Evolutionary conservation across 495 filamentous ascomycete species (phyloP).

Genomic region (Schizothecium vesticola): DNA sequence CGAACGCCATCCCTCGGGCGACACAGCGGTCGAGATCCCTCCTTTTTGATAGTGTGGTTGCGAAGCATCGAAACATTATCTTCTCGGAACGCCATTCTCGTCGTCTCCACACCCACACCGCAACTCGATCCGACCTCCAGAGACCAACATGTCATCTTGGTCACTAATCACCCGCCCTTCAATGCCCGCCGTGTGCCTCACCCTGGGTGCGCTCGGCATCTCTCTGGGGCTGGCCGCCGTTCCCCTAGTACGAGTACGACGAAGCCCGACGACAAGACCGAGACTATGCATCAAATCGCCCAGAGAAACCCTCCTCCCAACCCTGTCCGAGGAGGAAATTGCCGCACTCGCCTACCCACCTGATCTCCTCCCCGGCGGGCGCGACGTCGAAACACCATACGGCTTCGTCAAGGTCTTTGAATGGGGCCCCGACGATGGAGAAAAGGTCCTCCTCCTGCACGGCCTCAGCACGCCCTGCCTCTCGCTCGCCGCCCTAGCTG

Average conservation of each 20-base stretch:
- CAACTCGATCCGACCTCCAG: neutral
- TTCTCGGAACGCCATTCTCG: neutral
- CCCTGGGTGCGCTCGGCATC: constrained; percentile 19
- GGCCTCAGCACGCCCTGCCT: constrained; percentile 75
- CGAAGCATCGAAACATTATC: neutral
- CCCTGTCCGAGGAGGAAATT: constrained; percentile 15
- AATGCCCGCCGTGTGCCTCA: constrained; percentile 4
- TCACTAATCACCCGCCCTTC: neutral
- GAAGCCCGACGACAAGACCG: neutral
- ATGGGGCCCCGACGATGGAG: constrained; percentile 68
- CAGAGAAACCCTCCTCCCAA: constrained; percentile 19
- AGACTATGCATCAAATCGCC: constrained; percentile 20
- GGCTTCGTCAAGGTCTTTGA: constrained; percentile 73
- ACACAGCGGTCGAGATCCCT: neutral
- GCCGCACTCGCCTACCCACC: constrained; percentile 59
- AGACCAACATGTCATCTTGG: neutral
- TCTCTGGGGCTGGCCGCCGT: constrained; percentile 12
- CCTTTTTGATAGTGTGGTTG: neutral
- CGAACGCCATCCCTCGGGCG: neutral
- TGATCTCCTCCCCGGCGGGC: constrained; percentile 65
- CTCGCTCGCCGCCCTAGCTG: constrained; percentile 57
- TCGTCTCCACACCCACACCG: neutral
- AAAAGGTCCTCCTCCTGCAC: constrained; percentile 71
- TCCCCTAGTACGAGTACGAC: constrained; percentile 1
- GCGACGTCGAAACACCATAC: constrained; percentile 70